These are phyloP conservation scores for Themeda triandra DNA, from an alignment of 176 grass and related monocot species.

Conservation along the genomic window DNA sequence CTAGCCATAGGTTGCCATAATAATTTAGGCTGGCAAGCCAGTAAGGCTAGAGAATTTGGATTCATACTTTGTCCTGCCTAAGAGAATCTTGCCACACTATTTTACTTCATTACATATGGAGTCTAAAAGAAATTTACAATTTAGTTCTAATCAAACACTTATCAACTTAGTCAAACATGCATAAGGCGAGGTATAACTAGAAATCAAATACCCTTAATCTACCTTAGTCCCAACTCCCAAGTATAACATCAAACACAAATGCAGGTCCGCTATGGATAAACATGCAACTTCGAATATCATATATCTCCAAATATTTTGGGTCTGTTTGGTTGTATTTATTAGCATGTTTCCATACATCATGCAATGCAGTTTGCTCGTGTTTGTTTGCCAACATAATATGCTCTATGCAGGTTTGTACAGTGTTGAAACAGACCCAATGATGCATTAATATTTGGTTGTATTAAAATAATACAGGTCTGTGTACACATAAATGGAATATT, in stretches of 20 bases:
- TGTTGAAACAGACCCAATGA: no score
- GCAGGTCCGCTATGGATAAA: not conserved
- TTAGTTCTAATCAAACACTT: not conserved
- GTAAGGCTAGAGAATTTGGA: not conserved
- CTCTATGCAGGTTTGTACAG: not conserved
- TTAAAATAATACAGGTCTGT: not conserved
- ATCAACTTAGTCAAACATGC: not conserved
- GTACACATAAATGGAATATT: no score
- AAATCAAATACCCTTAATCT: not conserved
- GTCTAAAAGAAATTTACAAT: not conserved
- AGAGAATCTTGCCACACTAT: not conserved
- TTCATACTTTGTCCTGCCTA: not conserved
- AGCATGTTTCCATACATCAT: no score
- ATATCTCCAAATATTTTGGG: not conserved
- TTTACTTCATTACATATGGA: not conserved
- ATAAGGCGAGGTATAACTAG: not conserved
- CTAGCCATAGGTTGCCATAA: not conserved
- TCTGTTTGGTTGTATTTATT: not conserved
- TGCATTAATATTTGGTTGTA: no score
- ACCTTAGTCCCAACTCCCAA: not conserved
- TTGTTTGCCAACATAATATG: not conserved
- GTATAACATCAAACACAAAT: not conserved
- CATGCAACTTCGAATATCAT: not conserved
- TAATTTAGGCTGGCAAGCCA: not conserved
- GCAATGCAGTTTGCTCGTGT: not conserved